Evolutionary conservation across 345 rosid genomes (phyloP).

Genomic region (Linum usitatissimum): DNA sequence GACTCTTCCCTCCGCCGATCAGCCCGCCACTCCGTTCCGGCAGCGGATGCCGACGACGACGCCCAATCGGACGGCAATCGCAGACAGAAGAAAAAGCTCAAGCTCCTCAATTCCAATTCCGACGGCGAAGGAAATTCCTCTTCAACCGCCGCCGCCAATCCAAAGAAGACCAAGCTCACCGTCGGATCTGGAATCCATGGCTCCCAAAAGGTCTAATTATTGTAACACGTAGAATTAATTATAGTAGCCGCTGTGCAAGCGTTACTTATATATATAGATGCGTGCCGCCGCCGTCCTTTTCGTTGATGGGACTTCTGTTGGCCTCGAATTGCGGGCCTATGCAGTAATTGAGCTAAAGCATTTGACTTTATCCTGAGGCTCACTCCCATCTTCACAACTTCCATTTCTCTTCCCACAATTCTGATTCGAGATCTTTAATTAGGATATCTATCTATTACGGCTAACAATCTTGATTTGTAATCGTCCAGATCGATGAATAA

Average conservation of each 20-base stretch:
- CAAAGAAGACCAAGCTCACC: neutral
- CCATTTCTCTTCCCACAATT: neutral
- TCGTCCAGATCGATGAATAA: neutral
- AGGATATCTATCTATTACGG: neutral
- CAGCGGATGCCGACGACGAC: neutral
- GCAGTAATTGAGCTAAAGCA: neutral
- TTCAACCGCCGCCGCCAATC: neutral
- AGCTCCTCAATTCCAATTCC: slow-evolving; percentile 3
- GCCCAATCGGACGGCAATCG: slow-evolving; percentile 5
- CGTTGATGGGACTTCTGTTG: neutral
- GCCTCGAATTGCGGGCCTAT: neutral
- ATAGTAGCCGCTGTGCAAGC: neutral
- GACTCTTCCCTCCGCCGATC: slow-evolving; percentile 9
- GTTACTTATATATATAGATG: neutral
- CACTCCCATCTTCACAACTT: neutral
- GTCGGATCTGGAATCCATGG: neutral
- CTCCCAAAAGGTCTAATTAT: neutral
- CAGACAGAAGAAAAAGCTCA: slow-evolving; percentile 14
- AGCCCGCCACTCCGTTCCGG: slow-evolving; percentile 1
- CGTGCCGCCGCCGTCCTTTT: neutral
- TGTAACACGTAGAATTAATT: neutral
- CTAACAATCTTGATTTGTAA: neutral
- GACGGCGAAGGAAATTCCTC: neutral
- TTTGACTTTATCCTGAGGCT: neutral
- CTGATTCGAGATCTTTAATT: neutral